Evolutionary conservation across 345 rosid species (phyloP).

Genomic region (Angophora floribunda): DNA sequence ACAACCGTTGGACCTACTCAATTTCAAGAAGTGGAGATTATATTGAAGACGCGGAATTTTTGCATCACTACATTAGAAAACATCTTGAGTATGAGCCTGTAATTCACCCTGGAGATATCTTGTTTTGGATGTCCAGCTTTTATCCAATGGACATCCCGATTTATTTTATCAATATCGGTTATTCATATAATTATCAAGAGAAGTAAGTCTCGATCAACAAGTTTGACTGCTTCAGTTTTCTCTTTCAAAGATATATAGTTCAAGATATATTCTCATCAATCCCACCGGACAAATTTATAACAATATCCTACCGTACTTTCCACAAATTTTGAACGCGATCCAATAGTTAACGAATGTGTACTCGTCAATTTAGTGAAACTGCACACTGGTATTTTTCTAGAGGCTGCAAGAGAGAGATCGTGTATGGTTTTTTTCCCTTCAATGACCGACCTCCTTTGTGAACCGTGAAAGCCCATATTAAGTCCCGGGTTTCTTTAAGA

Average conservation of each 20-base stretch:
- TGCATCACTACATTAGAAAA: too few relatives aligned
- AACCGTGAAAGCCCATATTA: background rate
- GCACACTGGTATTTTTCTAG: background rate
- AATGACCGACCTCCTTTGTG: background rate
- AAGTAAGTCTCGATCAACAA: too few relatives aligned
- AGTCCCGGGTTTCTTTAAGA: background rate
- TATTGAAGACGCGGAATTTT: background rate
- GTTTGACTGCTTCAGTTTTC: too few relatives aligned
- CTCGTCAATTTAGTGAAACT: background rate
- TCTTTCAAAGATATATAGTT: too few relatives aligned
- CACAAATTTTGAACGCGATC: background rate
- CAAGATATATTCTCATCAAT: too few relatives aligned
- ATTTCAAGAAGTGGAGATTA: background rate
- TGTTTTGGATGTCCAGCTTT: background rate
- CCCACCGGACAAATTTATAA: too few relatives aligned
- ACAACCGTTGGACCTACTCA: background rate
- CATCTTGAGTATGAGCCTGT: too few relatives aligned
- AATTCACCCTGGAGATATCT: background rate
- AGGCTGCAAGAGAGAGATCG: background rate
- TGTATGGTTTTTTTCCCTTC: background rate
- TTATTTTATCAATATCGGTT: too few relatives aligned
- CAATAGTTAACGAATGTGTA: background rate
- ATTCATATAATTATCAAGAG: too few relatives aligned
- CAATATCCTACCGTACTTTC: background rate
- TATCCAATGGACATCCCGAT: background rate